phyloP scores from a whole-genome alignment of 2,329 filamentous ascomycete species.

The Aspergillus luchuensis region DNA sequence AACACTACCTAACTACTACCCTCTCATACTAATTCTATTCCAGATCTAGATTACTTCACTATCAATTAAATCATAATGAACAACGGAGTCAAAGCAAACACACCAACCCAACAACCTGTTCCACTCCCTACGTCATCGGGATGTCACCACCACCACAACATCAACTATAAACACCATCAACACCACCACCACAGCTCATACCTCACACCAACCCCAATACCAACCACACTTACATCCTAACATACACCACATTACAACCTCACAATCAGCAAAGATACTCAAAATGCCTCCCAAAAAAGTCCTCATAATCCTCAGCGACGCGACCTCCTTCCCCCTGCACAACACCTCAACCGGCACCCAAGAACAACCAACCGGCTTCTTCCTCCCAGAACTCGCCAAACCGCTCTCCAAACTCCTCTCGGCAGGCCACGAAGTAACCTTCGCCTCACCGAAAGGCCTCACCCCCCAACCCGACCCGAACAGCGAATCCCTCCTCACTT shows the following conservation, averaged over 20 bases:
- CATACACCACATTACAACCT: too few relatives aligned
- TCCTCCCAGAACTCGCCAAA: slow-evolving; percentile 45
- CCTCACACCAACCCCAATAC: neutral
- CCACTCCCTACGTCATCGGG: neutral
- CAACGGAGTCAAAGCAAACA: too few relatives aligned
- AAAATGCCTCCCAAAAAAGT: slow-evolving; percentile 41
- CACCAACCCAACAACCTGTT: neutral
- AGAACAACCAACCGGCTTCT: slow-evolving; percentile 38
- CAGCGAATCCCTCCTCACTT: slow-evolving; percentile 45
- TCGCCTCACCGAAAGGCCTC: slow-evolving; percentile 48
- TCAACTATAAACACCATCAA: neutral
- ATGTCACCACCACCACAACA: neutral
- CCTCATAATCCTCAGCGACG: slow-evolving; percentile 50
- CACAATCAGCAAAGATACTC: neutral
- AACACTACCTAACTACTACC: too few relatives aligned
- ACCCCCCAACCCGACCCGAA: slow-evolving; percentile 47
- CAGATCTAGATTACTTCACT: too few relatives aligned
- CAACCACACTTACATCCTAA: too few relatives aligned
- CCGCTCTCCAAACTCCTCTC: slow-evolving; percentile 41
- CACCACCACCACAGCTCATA: neutral
- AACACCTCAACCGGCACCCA: slow-evolving; percentile 29
- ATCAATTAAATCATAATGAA: too few relatives aligned
- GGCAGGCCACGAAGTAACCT: slow-evolving; percentile 47
- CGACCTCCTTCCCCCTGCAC: slow-evolving; percentile 41
- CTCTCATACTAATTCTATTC: too few relatives aligned